Evolutionary conservation across 306 rosid genomes (phyloP).

Genomic region (Prunus mume): DNA sequence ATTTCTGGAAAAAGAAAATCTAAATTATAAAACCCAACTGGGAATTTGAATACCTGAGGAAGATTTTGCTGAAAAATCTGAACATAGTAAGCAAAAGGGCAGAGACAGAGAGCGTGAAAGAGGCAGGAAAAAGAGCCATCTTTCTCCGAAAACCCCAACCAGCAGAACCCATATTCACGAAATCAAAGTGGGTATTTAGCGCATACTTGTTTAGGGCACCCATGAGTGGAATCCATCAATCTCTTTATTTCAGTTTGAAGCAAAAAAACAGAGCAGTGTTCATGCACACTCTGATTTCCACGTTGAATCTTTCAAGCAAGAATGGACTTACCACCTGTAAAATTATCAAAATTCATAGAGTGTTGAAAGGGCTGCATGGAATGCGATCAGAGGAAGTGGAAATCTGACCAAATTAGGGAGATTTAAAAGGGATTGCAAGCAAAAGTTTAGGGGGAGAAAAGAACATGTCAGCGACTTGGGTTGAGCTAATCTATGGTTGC

Average conservation of each 20-base stretch:
- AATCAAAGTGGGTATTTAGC: constrained; percentile 27
- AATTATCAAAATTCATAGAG: constrained; percentile 19
- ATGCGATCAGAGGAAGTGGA: constrained; percentile 51
- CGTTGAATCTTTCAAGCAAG: constrained; percentile 43
- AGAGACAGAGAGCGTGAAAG: constrained; percentile 44
- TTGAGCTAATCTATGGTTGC: constrained; percentile 46
- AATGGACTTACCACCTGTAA: constrained; percentile 52
- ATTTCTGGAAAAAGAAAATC: neutral
- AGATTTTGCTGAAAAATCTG: constrained; percentile 34
- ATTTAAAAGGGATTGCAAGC: constrained; percentile 20
- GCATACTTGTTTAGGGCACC: neutral
- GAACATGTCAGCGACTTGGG: constrained; percentile 74
- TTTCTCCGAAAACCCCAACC: constrained; percentile 29
- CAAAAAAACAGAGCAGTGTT: constrained; percentile 45
- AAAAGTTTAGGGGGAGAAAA: constrained; percentile 42
- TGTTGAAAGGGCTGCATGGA: constrained; percentile 28
- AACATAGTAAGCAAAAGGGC: constrained; percentile 46
- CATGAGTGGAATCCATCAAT: constrained; percentile 26
- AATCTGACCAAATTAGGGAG: constrained; percentile 54
- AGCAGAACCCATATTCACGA: constrained; percentile 35
- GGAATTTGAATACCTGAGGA: constrained; percentile 46
- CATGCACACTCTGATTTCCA: constrained; percentile 43
- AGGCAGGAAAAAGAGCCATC: constrained; percentile 27
- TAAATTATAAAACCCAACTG: neutral
- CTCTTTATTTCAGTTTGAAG: constrained; percentile 50